Base-by-base conservation (phyloP, 345 rosid species). In the Acer negundo region DNA sequence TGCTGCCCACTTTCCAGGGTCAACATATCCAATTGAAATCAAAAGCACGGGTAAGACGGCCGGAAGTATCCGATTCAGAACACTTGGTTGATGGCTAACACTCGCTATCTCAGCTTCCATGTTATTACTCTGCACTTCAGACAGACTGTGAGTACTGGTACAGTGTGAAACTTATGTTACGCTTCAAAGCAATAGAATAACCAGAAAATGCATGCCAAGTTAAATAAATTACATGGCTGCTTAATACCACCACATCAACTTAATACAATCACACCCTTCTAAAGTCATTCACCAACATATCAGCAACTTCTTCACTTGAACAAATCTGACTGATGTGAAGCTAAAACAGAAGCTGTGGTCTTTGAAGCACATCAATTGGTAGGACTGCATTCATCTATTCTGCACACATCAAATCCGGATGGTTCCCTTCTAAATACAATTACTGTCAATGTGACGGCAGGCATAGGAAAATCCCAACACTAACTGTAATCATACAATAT, bases 1-100 rank as follows among this genome's bases (percentile, higher is more conserved):
- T 67, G 93, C 92, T 53, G 87, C 97, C 99, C 98, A 94, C 86
- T 94, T 97, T 66, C 97, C 97, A 56, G 97, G 98, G 84, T 97
- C 98, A 62, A 97, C 85, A 85, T 97, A 97, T 78, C 93, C 93
- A 22, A 91, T 75, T 72, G 99, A 83, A 80, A 94, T 84, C 81
- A 97, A 81, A 83, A 94, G 90, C 19, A 80, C 97, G 0, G 97
- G 97, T 62, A 89, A 80, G 77, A 90, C 51, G 44, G 85, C 86
- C 69, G 97, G 97, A 82, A 90, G 86, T 82, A 87, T 72, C 44
- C 88, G 90, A 73, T 80, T 80, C 75, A 89, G 82, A 73, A 84
- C 80, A 58, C 85, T 83, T 7, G 80, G 80, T 68, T 59, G 83
- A 78, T 84, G 79, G 77, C 84, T 85, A 75, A 77, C 69, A 80